Conservation (phyloP, 495 filamentous ascomycete genomes). For the Apiosordaria backusii region DNA sequence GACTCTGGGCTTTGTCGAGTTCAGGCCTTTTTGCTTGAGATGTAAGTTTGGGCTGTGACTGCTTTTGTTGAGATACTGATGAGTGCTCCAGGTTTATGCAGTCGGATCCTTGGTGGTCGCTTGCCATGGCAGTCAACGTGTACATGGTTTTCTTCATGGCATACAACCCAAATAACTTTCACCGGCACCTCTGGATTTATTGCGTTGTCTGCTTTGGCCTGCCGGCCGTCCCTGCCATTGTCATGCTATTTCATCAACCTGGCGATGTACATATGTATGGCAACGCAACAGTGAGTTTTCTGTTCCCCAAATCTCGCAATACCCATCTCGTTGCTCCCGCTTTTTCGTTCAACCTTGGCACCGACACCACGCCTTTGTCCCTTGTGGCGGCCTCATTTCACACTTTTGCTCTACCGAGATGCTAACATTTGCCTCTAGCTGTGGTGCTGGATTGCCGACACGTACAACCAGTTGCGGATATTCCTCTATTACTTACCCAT, state of each 20-base stretch:
- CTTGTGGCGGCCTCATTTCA: not conserved
- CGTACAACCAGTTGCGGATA: conserved; percentile 70
- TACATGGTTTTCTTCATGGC: conserved; percentile 78
- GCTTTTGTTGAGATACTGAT: conserved; percentile 42
- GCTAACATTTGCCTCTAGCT: conserved; percentile 41
- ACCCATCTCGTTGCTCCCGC: too few relatives aligned
- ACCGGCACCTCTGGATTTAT: conserved; percentile 66
- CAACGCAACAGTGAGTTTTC: conserved; percentile 54
- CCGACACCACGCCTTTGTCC: not conserved
- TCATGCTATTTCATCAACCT: conserved; percentile 55
- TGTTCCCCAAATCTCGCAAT: not conserved
- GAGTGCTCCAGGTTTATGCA: conserved; percentile 51
- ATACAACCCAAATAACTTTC: conserved; percentile 61
- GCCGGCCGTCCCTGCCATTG: conserved; percentile 65
- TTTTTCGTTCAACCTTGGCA: not conserved
- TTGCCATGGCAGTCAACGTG: conserved; percentile 84
- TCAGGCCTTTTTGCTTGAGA: conserved; percentile 71
- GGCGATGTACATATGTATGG: conserved; percentile 61
- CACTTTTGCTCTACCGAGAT: not conserved
- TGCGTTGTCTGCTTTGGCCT: conserved; percentile 68
- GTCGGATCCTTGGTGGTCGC: conserved; percentile 56
- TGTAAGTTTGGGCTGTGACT: conserved; percentile 35
- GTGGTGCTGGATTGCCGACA: conserved; percentile 78
- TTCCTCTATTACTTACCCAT: conserved; percentile 77
- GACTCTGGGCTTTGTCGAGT: conserved; percentile 61